Evolutionary conservation across 2,329 filamentous ascomycete genomes (phyloP).

Genomic region (Ophiosphaerella narmari): DNA sequence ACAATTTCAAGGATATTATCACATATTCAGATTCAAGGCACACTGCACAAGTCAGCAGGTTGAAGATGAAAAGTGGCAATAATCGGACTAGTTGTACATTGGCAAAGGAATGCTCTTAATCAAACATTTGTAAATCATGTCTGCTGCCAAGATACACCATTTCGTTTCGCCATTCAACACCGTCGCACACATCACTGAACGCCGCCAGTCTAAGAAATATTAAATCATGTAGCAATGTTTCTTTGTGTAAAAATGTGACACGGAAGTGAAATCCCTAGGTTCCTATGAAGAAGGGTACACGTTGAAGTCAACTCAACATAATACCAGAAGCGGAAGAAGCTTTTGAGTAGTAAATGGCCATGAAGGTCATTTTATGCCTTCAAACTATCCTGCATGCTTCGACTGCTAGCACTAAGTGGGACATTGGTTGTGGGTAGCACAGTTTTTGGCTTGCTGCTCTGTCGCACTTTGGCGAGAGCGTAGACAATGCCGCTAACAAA

Average conservation of each 20-base stretch:
- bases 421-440: slow-evolving; percentile 69
- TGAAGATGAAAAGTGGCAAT: neutral
- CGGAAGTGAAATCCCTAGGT: slow-evolving; percentile 18
- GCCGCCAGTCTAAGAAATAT: slow-evolving; percentile 30
- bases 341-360: slow-evolving; percentile 2
- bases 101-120: neutral
- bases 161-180: neutral
- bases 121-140: neutral
- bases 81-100: neutral
- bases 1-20: too few relatives aligned
- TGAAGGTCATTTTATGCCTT: slow-evolving; percentile 53
- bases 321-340: slow-evolving; percentile 13
- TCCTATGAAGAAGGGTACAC: slow-evolving; percentile 9
- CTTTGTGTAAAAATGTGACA: slow-evolving; percentile 16
- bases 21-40: neutral
- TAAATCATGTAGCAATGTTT: slow-evolving; percentile 20
- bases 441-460: slow-evolving; percentile 68
- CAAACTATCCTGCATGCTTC: slow-evolving; percentile 85
- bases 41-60: neutral
- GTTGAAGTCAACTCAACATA: slow-evolving; percentile 26
- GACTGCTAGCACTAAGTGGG: slow-evolving; percentile 84
- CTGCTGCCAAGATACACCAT: neutral
- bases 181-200: slow-evolving; percentile 9
- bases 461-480: slow-evolving; percentile 81
- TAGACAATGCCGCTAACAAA: slow-evolving; percentile 94